Base-by-base conservation (phyloP, 805 yeast genomes). In the Zygotorulaspora sp. region DNA sequence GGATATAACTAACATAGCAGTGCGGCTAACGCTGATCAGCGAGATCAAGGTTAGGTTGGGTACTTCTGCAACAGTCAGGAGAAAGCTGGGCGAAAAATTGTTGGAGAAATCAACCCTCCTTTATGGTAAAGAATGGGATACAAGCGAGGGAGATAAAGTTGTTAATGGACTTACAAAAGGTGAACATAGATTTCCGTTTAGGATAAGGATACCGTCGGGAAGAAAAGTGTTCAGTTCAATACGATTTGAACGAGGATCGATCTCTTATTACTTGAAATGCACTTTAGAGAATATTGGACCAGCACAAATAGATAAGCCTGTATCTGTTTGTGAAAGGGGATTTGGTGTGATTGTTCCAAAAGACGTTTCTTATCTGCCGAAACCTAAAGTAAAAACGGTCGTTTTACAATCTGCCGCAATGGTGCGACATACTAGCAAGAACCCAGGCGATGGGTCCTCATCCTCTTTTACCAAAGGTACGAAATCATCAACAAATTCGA, bases 131-230 rank as follows among this genome's bases (percentile, higher is more conserved):
- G 53, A 48, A n/a, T 35, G 33, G 35, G 58, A 28, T 45, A 50
- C 6, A 41, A 34, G 9, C 33, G 33, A 25, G 23, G 21, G 25
- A 23, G 34, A 32, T 8, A 21, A 32, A 3, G 35, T 49, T 10
- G 26, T 41, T 2, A 55, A 58, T 41, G 84, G 84, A 0, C 57
- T 83, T n/a, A 73, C 77, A 13, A 77, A 78, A 52, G 96, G 96
- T 28, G 90, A 84, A 54, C 96, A 88, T 61, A 65, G 85, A 23
- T 88, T 89, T 56, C 95, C 95, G 14, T 89, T 88, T 55, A 75
- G 82, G 32, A 83, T 88, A 29, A 80, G 77, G 49, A 68, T 88
- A n/a, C 96, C 96, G 1, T 72, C 38, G 9, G 47, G 71, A 48
- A 77, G 75, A 46, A 74, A 83, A 47, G 72, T 85, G 3, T 80